A percentile compares a stretch with the other conserved stretches of the same genome.
phyloP scores from a whole-genome alignment of 2,329 filamentous ascomycete species.

The Gaeumannomyces sp. region DNA sequence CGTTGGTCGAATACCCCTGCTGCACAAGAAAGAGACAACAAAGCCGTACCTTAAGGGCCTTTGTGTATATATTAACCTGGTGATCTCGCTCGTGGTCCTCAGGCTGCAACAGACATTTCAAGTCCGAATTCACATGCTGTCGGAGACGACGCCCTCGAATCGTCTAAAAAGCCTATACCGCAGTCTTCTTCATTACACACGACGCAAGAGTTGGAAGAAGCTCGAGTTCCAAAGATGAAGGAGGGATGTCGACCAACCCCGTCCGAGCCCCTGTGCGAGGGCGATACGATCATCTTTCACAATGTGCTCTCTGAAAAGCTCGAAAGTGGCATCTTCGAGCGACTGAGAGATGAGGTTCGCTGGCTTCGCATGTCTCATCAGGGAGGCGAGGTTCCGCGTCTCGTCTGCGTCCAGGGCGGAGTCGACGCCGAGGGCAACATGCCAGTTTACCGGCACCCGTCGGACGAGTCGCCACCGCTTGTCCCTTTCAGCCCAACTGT shows the following conservation, averaged over 20 bases:
- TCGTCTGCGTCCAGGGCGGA: constrained; percentile 82
- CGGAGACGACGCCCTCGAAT: not conserved
- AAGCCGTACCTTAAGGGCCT: not conserved
- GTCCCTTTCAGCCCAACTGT: constrained; percentile 71
- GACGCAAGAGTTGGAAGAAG: not conserved
- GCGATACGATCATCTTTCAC: constrained; percentile 70
- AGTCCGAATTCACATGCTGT: not conserved
- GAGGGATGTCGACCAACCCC: not conserved
- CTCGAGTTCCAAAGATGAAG: not conserved
- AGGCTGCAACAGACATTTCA: not conserved
- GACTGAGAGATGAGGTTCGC: constrained; percentile 65
- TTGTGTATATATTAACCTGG: not conserved
- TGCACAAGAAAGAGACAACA: not conserved
- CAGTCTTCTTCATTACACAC: not conserved
- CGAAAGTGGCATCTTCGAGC: constrained; percentile 58
- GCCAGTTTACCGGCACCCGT: constrained; percentile 91
- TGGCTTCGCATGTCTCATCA: constrained; percentile 95
- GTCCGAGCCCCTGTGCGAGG: constrained; percentile 60
- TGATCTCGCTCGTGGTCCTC: too few species aligned
- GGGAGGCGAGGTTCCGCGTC: constrained; percentile 81
- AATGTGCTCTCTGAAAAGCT: constrained; percentile 58
- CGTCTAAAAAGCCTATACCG: not conserved
- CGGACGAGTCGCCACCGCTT: constrained; percentile 78
- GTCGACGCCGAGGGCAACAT: constrained; percentile 63
- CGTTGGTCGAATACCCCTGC: not conserved